Conservation (phyloP, 176 grass and related monocot species). For the Echinochloa phyllopogon region DNA sequence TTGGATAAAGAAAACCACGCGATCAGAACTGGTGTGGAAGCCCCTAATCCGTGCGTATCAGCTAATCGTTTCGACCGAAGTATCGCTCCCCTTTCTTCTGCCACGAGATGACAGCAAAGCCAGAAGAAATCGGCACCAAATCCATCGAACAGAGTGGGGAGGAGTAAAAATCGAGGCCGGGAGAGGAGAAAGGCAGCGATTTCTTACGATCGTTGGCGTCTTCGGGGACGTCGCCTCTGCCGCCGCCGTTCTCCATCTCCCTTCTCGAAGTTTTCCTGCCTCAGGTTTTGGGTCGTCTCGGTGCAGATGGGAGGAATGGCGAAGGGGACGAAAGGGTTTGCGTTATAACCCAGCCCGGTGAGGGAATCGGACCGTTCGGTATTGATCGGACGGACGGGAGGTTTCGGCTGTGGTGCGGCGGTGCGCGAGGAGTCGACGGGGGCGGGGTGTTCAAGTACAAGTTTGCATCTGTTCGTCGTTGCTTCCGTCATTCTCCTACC, state of each 20-base stretch:
- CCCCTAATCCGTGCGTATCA: background rate
- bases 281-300: background rate
- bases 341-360: no score
- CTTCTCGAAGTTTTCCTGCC: background rate
- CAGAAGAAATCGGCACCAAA: conserved; percentile 12
- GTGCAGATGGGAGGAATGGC: background rate
- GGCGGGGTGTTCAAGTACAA: background rate
- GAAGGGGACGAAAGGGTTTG: background rate
- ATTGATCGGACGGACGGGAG: background rate
- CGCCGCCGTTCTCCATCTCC: conserved; percentile 45
- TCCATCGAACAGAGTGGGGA: background rate
- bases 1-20: background rate
- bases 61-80: background rate
- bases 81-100: background rate
- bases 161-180: background rate
- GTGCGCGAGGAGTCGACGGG: background rate
- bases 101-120: background rate
- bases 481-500: background rate
- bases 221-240: conserved; percentile 66
- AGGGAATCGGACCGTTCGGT: background rate
- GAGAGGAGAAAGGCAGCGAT: background rate
- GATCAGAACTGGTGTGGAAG: background rate
- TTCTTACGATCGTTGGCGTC: conserved; percentile 85
- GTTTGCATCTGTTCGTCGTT: background rate
- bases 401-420: background rate